Evolutionary conservation across 805 yeast genomes (phyloP).

Genomic region (Nakazawaea holstii): DNA sequence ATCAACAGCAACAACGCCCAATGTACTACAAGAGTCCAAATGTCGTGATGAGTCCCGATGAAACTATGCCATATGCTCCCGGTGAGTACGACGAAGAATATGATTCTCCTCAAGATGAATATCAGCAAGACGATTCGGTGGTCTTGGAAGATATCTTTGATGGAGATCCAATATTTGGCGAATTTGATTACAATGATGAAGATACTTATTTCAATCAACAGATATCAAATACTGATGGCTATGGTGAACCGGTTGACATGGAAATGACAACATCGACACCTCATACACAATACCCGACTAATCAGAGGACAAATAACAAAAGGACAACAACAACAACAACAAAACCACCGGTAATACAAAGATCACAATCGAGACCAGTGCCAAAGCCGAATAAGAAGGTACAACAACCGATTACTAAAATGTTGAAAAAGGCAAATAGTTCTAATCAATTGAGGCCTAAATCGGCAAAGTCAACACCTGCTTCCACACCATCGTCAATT

Average conservation of each 20-base stretch:
- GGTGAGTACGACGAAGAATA: no score
- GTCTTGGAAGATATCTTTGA: not conserved
- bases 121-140: not conserved
- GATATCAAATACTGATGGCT: not conserved
- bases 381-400: not conserved
- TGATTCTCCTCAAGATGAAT: not conserved
- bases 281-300: no score
- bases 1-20: not conserved
- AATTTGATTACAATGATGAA: not conserved
- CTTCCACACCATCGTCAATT: not conserved
- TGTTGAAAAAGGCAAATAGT: not conserved
- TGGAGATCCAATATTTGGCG: not conserved
- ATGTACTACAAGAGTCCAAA: no score
- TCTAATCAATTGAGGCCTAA: not conserved
- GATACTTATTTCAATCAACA: not conserved
- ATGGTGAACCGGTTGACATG: not conserved
- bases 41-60: no score
- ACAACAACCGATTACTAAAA: not conserved
- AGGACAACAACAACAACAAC: not conserved
- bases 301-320: not conserved
- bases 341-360: not conserved
- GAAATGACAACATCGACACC: not conserved
- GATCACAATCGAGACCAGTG: not conserved
- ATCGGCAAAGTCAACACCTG: not conserved
- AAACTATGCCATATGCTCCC: no score